A percentile compares a stretch with the other conserved stretches of the same genome.
These are phyloP conservation scores for Ziziphus jujuba DNA, from an alignment of 306 rosid species.

Conservation along the genomic window DNA sequence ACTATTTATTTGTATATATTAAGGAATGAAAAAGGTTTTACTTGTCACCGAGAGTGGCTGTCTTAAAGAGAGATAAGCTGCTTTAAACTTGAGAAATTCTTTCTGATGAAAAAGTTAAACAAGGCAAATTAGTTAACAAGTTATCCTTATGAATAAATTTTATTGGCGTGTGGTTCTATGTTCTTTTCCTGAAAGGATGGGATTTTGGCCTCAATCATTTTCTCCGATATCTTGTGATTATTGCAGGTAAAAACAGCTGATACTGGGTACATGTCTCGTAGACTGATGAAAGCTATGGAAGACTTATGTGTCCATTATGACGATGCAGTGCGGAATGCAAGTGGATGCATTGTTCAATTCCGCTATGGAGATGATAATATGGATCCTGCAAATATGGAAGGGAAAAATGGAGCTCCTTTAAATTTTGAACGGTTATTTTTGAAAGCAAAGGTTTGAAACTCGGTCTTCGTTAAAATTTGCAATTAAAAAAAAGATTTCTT, in stretches of 20 bases:
- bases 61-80: no score
- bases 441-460: conserved; percentile 67
- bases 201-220: conserved; percentile 14
- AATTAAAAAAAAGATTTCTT: conserved; percentile 5
- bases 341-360: conserved; percentile 76
- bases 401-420: conserved; percentile 77
- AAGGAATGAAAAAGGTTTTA: no score
- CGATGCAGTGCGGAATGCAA: conserved; percentile 76
- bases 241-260: conserved; percentile 98
- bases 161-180: background rate
- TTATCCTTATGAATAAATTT: background rate
- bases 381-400: conserved; percentile 98
- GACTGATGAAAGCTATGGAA: conserved; percentile 81
- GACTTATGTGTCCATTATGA: conserved; percentile 85
- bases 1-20: no score
- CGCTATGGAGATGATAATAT: conserved; percentile 94
- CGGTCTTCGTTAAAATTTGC: conserved; percentile 15
- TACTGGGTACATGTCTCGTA: conserved; percentile 96
- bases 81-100: no score
- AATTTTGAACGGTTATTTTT: conserved; percentile 73
- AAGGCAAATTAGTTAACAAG: no score
- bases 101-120: no score
- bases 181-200: background rate
- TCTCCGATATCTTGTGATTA: conserved; percentile 11
- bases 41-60: no score